Evolutionary conservation across 257 asterid genomes (phyloP), one percentile per base, ranked within the genome.

Genomic region (Paraleonurus japonicus): DNA sequence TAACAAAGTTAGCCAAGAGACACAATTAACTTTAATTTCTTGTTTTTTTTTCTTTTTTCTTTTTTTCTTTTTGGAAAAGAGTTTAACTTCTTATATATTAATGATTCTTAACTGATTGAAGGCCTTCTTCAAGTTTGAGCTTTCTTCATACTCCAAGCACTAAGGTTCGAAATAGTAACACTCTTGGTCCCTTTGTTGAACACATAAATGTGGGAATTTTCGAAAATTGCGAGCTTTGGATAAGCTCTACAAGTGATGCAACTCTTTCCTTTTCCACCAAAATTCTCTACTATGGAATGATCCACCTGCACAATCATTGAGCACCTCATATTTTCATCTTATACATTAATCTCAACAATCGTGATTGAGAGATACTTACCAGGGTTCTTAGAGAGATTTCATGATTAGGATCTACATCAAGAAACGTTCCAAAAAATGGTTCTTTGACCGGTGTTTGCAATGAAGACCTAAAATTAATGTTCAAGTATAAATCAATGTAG

Each of bases 331-430:
- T 57, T 15, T 13, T 45, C 15, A 11, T 4, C 9, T 23, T 20
- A 10, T 59, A n/a, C 15, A 15, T 28, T 7, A 43, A n/a, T 26
- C 20, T 26, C 22, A n/a, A 13, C 16, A 4, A 26, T 27, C 0
- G 12, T 50, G 1, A 50, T 19, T 16, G 11, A 19, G 26, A 7
- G 58, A 50, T 50, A 58, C 76, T 9, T 78, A 82, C 89, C 85
- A 84, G 68, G 13, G 84, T 84, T 53, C 90, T 72, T 11, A 82
- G 72, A 26, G 88, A 81, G 23, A 85, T 81, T 16, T 67, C 80
- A 13, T 79, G 74, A 26, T 45, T 48, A 54, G 84, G 85, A 79
- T 87, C 83, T 13, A 79, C 79, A 48, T 82, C 84, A 62, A 87
- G 73, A 79, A 81, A 79, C 53, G 85, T 73, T 27, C 88, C 92